These are phyloP conservation scores for Parafenestella ontariensis DNA, from an alignment of 2,329 filamentous ascomycete genomes.

Conservation along the genomic window DNA sequence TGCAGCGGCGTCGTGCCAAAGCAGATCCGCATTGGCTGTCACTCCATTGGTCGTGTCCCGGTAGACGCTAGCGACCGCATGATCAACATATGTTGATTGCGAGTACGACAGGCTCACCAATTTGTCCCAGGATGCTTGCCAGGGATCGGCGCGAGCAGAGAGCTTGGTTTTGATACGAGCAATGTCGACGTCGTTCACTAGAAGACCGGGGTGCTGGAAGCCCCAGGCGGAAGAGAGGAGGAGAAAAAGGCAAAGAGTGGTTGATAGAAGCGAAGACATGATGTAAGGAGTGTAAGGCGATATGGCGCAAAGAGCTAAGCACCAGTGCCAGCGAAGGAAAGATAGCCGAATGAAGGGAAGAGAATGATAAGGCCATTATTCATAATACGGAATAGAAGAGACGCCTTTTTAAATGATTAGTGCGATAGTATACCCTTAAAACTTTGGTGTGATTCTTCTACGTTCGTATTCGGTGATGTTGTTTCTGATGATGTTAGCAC, in stretches of 20 bases:
- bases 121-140: conserved; percentile 12
- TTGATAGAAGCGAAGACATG: background rate
- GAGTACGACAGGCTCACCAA: conserved; percentile 4
- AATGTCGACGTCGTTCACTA: conserved; percentile 5
- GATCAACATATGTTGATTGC: conserved; percentile 1
- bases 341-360: background rate
- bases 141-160: conserved; percentile 4
- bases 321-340: background rate
- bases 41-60: conserved; percentile 1
- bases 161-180: conserved; percentile 8
- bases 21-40: conserved; percentile 3
- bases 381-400: too few relatives aligned
- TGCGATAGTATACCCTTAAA: too few relatives aligned
- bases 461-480: too few relatives aligned
- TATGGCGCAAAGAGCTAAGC: background rate
- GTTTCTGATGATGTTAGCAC: too few relatives aligned
- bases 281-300: background rate
- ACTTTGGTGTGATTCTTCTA: too few relatives aligned
- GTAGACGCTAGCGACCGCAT: conserved; percentile 3
- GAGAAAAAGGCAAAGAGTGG: background rate
- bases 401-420: too few relatives aligned
- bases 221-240: background rate
- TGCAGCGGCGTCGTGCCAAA: conserved; percentile 40
- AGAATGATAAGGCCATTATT: too few relatives aligned
- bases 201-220: conserved; percentile 7